Percentiles rank a stretch among this genome's conserved stretches.
Evolutionary conservation across 306 rosid species (phyloP).

Genomic region (Cicer cuneatum): DNA sequence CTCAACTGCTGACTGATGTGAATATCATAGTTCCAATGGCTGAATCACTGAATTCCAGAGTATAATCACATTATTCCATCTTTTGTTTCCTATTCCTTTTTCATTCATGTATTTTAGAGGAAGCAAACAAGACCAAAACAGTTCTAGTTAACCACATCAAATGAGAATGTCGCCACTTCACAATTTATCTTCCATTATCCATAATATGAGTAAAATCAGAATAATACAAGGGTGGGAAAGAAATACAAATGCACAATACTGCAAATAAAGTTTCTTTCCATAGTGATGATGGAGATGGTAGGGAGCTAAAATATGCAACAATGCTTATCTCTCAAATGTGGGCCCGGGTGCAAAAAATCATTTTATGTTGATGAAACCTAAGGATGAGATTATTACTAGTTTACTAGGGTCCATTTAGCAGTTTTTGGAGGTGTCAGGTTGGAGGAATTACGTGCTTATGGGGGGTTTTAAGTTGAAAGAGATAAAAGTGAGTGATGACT

Average conservation of each 20-base stretch:
- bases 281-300: not conserved
- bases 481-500: not conserved
- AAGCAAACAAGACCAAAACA: constrained; percentile 22
- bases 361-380: too few relatives aligned
- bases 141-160: constrained; percentile 4
- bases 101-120: not conserved
- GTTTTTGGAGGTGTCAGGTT: not conserved
- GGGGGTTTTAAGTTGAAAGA: not conserved
- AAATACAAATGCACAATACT: not conserved
- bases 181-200: not conserved
- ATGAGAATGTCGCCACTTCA: constrained; percentile 4
- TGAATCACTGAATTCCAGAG: constrained; percentile 32
- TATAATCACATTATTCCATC: constrained; percentile 3
- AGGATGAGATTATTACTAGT: not conserved
- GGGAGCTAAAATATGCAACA: not conserved
- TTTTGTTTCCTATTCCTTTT: constrained; percentile 10
- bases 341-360: too few relatives aligned
- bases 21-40: not conserved
- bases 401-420: not conserved
- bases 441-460: not conserved
- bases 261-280: not conserved
- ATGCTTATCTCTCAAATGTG: too few relatives aligned
- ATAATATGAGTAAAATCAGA: not conserved
- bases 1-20: constrained; percentile 5
- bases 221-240: not conserved